Evolutionary conservation across 2,329 filamentous ascomycete species (phyloP).

Genomic region (Verticillium albo-atrum): DNA sequence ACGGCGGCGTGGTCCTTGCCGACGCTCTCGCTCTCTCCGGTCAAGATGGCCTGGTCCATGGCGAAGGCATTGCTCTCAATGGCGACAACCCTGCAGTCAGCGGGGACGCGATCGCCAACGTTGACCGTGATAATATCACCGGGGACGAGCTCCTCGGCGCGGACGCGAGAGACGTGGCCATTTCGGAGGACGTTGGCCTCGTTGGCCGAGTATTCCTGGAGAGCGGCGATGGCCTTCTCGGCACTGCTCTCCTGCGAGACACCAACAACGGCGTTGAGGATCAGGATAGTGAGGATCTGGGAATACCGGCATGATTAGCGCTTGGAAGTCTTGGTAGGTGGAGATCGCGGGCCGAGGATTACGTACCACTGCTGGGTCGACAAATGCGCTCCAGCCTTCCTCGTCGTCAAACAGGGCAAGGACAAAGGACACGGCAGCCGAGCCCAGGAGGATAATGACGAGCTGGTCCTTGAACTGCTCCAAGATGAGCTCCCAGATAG

Average conservation of each 20-base stretch:
- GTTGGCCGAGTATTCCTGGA: constrained; percentile 98
- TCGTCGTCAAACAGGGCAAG: constrained; percentile 90
- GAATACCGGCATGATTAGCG: constrained; percentile 6
- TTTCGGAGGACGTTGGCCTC: constrained; percentile 90
- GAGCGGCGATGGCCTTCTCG: constrained; percentile 94
- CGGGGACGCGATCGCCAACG: constrained; percentile 89
- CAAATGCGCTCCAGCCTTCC: constrained; percentile 94
- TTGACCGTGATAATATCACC: constrained; percentile 86
- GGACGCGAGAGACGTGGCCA: constrained; percentile 75
- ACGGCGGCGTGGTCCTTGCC: constrained; percentile 68
- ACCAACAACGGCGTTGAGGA: constrained; percentile 94
- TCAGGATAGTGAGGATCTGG: constrained; percentile 91
- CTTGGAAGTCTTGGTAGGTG: background rate
- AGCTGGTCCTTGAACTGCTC: constrained; percentile 99
- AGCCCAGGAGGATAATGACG: constrained; percentile 89
- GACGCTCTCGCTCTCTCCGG: constrained; percentile 96
- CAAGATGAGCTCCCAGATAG: constrained; percentile 91
- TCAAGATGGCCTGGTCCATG: constrained; percentile 94
- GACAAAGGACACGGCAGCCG: constrained; percentile 88
- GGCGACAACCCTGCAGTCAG: constrained; percentile 83
- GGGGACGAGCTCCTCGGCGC: constrained; percentile 95
- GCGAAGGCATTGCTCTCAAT: constrained; percentile 98
- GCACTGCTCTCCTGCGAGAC: constrained; percentile 98
- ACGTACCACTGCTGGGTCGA: constrained; percentile 90
- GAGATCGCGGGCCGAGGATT: constrained; percentile 2